A percentile compares a stretch with the other conserved stretches of the same genome.
Conservation (phyloP, 2,329 filamentous ascomycete genomes). For the Epichloe festucae region DNA sequence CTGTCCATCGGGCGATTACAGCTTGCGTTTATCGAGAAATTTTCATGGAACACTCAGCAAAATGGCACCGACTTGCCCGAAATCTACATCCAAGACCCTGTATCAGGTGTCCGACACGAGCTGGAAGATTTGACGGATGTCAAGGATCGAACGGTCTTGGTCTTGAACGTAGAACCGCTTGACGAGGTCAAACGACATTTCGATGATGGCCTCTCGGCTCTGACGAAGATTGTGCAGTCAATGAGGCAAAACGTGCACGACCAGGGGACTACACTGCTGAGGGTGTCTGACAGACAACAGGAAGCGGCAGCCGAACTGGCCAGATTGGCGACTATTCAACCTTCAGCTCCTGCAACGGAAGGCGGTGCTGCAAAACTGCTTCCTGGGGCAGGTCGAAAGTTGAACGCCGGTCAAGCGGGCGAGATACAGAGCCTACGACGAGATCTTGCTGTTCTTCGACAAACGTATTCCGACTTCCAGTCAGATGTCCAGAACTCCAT, state of each 20-base stretch:
- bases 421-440: slow-evolving; percentile 75
- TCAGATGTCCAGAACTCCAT: slow-evolving; percentile 82
- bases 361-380: slow-evolving; percentile 25
- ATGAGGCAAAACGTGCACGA: slow-evolving; percentile 74
- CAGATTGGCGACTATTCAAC: slow-evolving; percentile 34
- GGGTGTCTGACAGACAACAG: slow-evolving; percentile 81
- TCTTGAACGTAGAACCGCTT: slow-evolving; percentile 80
- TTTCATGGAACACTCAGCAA: slow-evolving; percentile 95
- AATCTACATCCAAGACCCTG: slow-evolving; percentile 92
- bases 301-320: slow-evolving; percentile 83
- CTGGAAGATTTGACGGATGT: slow-evolving; percentile 86
- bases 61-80: slow-evolving; percentile 88
- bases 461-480: slow-evolving; percentile 86
- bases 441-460: slow-evolving; percentile 80
- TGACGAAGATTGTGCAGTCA: slow-evolving; percentile 74
- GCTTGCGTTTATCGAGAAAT: slow-evolving; percentile 96
- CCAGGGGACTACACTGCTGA: slow-evolving; percentile 68
- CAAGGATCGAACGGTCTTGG: slow-evolving; percentile 90
- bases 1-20: slow-evolving; percentile 81
- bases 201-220: slow-evolving; percentile 73
- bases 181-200: slow-evolving; percentile 96
- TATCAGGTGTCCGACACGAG: slow-evolving; percentile 94
- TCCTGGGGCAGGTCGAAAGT: slow-evolving; percentile 25
- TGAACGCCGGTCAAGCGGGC: slow-evolving; percentile 50
- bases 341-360: slow-evolving; percentile 25